phyloP scores from a whole-genome alignment of 169 alveolate genomes.

The Plasmodium cynomolgi region DNA sequence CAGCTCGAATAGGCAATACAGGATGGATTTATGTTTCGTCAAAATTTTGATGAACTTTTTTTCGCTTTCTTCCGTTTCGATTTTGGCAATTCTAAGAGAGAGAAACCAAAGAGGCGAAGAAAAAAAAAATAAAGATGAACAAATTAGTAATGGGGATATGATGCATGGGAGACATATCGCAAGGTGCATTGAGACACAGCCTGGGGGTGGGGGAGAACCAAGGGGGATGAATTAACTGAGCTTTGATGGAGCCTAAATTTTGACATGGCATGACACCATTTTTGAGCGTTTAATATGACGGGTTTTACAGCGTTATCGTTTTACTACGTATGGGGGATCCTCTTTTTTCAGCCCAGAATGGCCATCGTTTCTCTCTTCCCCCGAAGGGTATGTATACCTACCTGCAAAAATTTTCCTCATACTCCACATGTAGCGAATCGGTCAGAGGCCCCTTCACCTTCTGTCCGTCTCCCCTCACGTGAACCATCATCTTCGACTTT shows the following conservation, averaged over 20 bases:
- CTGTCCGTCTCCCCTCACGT: background rate
- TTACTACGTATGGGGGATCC: background rate
- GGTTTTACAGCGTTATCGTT: background rate
- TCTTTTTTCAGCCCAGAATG: background rate
- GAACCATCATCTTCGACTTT: conserved; percentile 5
- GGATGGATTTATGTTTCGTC: conserved; percentile 52
- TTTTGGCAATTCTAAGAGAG: conserved; percentile 27
- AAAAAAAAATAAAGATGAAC: background rate
- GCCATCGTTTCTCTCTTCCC: background rate
- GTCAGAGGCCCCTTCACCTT: background rate
- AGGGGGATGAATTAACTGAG: background rate
- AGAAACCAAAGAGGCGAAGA: conserved; percentile 5
- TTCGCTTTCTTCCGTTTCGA: conserved; percentile 24
- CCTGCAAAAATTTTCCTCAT: conserved; percentile 43
- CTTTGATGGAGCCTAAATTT: background rate
- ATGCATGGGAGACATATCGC: background rate
- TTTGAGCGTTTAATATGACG: background rate
- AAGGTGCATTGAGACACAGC: background rate
- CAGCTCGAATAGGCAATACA: conserved; percentile 64
- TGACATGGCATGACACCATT: background rate
- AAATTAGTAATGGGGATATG: background rate
- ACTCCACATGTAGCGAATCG: conserved; percentile 34
- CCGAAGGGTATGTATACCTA: background rate
- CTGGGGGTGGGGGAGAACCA: background rate
- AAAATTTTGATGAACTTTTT: conserved; percentile 19